phyloP scores from a whole-genome alignment of 176 grass and related monocot species.

The Aegilops speltoides region DNA sequence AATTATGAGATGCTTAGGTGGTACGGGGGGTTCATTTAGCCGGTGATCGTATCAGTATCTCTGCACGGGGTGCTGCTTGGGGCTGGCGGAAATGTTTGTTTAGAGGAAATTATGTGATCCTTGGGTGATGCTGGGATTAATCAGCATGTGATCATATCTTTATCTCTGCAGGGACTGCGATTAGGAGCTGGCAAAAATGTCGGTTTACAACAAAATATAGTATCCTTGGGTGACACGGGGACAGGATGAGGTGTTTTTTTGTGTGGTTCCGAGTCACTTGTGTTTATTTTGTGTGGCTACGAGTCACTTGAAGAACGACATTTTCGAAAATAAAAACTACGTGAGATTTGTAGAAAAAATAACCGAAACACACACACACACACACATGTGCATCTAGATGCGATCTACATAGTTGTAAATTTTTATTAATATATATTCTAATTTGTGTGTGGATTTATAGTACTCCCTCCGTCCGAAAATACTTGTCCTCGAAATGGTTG shows the following conservation, averaged over 20 bases:
- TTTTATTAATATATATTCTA: neutral
- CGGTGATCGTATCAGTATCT: neutral
- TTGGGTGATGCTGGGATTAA: neutral
- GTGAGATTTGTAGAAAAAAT: neutral
- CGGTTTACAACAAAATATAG: neutral
- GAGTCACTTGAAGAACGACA: neutral
- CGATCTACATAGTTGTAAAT: too few species aligned
- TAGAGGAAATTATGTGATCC: neutral
- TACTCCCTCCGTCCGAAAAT: too few species aligned
- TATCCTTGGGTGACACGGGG: neutral
- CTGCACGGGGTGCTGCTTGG: neutral
- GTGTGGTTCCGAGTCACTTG: neutral
- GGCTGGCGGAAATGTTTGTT: neutral
- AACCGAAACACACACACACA: neutral
- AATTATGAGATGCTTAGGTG: neutral
- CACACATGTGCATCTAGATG: neutral
- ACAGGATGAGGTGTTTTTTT: neutral
- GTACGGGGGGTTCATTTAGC: neutral
- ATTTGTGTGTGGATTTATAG: too few species aligned
- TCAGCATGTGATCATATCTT: neutral
- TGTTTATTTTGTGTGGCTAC: neutral
- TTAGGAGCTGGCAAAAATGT: neutral
- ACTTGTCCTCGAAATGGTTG: too few species aligned
- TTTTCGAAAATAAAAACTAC: too few species aligned
- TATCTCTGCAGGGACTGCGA: neutral